Base-by-base conservation (phyloP, 371 early-diverging fungal genomes). In the Lichtheimia ramosa region DNA sequence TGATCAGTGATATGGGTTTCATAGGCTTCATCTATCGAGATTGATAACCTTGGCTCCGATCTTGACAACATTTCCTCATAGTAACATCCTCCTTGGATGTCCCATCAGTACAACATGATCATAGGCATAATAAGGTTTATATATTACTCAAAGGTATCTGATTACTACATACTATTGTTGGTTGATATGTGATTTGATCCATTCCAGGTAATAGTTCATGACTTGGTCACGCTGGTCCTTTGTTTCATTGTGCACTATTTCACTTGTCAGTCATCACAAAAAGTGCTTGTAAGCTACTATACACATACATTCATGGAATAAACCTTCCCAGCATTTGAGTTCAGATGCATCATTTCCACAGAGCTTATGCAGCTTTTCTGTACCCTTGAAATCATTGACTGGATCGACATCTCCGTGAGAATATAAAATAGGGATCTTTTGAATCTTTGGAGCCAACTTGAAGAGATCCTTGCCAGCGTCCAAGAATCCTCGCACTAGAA, bases 281-380 rank as follows among this genome's bases (percentile, higher is more conserved):
- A 66, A 64, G 71, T 71, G 75, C 62, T 70, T 83, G 84, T 61
- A 83, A 83, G 58, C 34, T 46, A 5, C 4, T 46, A 7, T 46
- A 16, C 15, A 28, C 70, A 61, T 74, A 79, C 79, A 64, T 71
- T 85, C 86, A 62, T 85, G 86, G 59, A 74, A 82, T 21, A 73
- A 62, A 7, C 67, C 83, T n/a, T 65, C 48, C 69, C 77, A 83
- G 2, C 61, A 53, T 62, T 77, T 80, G 54, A 80, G 66, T 51
- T 72, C 71, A 62, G 82, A 83, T 34, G 83, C 82, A 2, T 66
- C 48, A 52, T 76, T 73, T 42, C 65, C 21, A 24, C 66, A 64
- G 54, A 72, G 59, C 54, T 82, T 74, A 58, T 69, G 83, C 20
- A 77, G 79, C 21, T 61, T 62, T 20, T 63, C 63, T 15, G 78